Evolutionary conservation across 2,329 filamentous ascomycete genomes (phyloP), one percentile per base, ranked within the genome.

Genomic region (Zymoseptoria tritici): DNA sequence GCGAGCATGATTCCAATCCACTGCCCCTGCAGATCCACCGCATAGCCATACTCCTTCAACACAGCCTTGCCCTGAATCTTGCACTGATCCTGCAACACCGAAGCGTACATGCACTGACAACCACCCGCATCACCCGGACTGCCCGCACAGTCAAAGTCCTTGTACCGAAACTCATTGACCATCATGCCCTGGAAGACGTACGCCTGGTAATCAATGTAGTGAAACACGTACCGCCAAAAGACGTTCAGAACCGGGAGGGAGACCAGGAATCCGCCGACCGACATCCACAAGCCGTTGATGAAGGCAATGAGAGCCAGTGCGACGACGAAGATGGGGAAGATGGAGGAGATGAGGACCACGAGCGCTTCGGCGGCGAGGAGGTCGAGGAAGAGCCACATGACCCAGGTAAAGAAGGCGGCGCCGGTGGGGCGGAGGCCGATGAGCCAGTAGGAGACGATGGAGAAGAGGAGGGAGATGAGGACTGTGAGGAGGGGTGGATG

Each of bases 141-240:
- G 5, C 21, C 22, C 24, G 59, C 61, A 57, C 89, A 92, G 4
- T 74, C 69, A 70, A 89, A 95, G 2, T 76, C 79, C 7, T 88
- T 78, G 13, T 80, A 65, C 1, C 78, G 77, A 72, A 96, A 94
- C 76, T 96, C 89, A 69, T 94, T 95, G 57, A 93, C 85, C 89
- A 95, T 94, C 90, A 96, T 94, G 13, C 89, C 90, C 70, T 93
- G 85, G 71, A 95, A 96, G 3, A 95, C 90, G 67, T 92, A 95
- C 50, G 80, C 79, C 75, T 93, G 90, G 70, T 95, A 95, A 72
- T 95, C 89, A 70, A 92, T 92, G 73, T 92, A 95, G 71, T 92
- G 88, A 68, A 94, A 94, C 5, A 89, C 89, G 68, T 95, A 94
- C 72, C 85, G 84, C 85, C 89, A 96, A 67, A 96, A 96, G 2